Conservation (phyloP, 129 eudicot genomes). For the Rutidosis leptorrhynchoides region DNA sequence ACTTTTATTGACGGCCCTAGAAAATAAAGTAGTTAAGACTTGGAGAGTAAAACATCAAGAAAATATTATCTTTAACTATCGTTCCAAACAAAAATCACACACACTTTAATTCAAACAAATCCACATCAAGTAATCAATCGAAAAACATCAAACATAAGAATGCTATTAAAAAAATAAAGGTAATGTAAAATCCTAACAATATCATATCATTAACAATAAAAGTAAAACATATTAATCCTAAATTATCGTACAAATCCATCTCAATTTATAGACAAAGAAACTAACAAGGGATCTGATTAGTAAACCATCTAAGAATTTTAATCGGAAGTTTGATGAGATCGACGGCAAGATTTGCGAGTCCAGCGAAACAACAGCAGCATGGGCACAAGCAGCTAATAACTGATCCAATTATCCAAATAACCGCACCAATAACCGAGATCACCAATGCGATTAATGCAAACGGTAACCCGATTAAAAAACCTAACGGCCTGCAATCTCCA, state of each 20-base stretch:
- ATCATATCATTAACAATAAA: too few relatives aligned
- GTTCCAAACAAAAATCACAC: background rate
- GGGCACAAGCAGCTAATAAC: conserved; percentile 61
- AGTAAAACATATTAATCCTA: background rate
- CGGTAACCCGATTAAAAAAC: conserved; percentile 59
- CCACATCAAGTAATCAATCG: background rate
- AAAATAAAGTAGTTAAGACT: too few relatives aligned
- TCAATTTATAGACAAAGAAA: background rate
- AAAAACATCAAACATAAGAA: background rate
- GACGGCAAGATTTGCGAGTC: conserved; percentile 51
- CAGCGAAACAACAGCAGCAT: conserved; percentile 63
- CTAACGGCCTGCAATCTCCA: conserved; percentile 63
- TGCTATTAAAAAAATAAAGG: background rate
- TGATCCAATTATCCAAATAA: conserved; percentile 65
- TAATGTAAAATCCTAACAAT: background rate
- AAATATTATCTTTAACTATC: too few relatives aligned
- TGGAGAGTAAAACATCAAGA: too few relatives aligned
- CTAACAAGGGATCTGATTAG: conserved; percentile 57
- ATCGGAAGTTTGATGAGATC: conserved; percentile 56
- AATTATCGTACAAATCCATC: too few relatives aligned
- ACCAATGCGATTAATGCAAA: conserved; percentile 56
- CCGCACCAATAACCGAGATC: conserved; percentile 52
- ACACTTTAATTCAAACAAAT: background rate
- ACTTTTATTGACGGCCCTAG: too few relatives aligned
- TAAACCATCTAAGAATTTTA: conserved; percentile 54